Percentiles rank a stretch among this genome's conserved stretches.
phyloP scores from a whole-genome alignment of 768 basidiomycete genomes.

The Termitomyces sp. region DNA sequence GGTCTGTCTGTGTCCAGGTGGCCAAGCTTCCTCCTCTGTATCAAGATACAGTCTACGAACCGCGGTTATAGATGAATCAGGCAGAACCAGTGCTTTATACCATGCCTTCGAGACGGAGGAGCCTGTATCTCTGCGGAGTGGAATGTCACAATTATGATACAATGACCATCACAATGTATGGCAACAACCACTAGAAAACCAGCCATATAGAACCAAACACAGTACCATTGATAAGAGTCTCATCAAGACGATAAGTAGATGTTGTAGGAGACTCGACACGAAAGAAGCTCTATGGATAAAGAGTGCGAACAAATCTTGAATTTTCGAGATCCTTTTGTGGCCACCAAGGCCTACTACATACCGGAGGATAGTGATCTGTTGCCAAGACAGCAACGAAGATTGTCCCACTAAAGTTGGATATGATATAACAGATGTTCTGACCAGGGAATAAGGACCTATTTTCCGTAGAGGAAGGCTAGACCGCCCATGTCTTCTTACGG shows the following conservation, averaged over 20 bases:
- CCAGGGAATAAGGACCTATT: too few species aligned
- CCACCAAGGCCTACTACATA: background rate
- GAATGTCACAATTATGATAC: too few species aligned
- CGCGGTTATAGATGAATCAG: background rate
- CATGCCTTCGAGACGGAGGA: background rate
- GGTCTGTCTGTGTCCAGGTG: too few species aligned
- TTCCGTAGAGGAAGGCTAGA: too few species aligned
- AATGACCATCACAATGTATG: too few species aligned
- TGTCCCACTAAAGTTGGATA: background rate
- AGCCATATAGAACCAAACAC: background rate
- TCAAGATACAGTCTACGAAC: too few species aligned
- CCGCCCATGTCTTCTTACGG: too few species aligned
- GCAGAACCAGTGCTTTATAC: background rate
- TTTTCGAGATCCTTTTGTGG: background rate
- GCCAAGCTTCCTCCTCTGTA: too few species aligned
- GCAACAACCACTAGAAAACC: too few species aligned
- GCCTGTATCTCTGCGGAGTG: too few species aligned
- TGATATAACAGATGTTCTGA: background rate
- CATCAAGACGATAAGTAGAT: background rate
- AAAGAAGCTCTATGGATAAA: background rate
- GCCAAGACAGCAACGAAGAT: background rate
- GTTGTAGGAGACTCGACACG: background rate
- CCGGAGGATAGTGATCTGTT: too few species aligned
- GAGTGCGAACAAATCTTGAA: background rate
- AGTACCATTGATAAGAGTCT: background rate